Evolutionary conservation across 2,329 filamentous ascomycete genomes (phyloP).

Genomic region (Coniella vitis): DNA sequence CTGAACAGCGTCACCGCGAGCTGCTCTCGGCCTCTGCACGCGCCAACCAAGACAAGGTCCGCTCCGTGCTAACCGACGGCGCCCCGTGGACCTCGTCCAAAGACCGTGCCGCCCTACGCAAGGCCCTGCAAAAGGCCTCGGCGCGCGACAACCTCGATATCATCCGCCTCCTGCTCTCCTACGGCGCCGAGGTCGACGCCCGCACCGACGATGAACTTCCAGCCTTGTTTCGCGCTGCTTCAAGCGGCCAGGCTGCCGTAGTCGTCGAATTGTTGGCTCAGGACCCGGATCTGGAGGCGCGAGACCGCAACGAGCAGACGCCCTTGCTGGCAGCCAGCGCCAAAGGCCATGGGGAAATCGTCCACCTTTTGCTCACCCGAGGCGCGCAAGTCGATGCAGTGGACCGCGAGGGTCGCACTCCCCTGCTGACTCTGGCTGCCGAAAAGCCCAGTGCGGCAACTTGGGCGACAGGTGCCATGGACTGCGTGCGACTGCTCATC

Average conservation of each 20-base stretch:
- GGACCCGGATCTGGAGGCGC: constrained; percentile 27
- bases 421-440: constrained; percentile 30
- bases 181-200: constrained; percentile 31
- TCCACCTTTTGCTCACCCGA: constrained; percentile 25
- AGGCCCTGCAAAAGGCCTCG: constrained; percentile 32
- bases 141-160: constrained; percentile 30
- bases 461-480: constrained; percentile 32
- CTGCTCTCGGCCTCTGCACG: constrained; percentile 32
- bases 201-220: constrained; percentile 28
- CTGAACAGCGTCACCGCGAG: constrained; percentile 30
- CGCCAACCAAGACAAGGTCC: constrained; percentile 31
- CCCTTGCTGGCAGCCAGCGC: constrained; percentile 30
- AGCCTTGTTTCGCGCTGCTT: constrained; percentile 31
- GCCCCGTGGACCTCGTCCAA: constrained; percentile 26
- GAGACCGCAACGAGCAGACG: constrained; percentile 27
- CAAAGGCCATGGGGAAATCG: constrained; percentile 28
- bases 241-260: constrained; percentile 28
- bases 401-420: constrained; percentile 31
- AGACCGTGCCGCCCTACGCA: constrained; percentile 31
- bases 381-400: constrained; percentile 28
- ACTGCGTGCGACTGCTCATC: constrained; percentile 31
- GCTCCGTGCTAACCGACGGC: constrained; percentile 30
- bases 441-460: constrained; percentile 26
- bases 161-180: constrained; percentile 30
- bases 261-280: constrained; percentile 27